Evolutionary conservation across 441 rosid species (phyloP).

Genomic region (Bruguiera hainesii): DNA sequence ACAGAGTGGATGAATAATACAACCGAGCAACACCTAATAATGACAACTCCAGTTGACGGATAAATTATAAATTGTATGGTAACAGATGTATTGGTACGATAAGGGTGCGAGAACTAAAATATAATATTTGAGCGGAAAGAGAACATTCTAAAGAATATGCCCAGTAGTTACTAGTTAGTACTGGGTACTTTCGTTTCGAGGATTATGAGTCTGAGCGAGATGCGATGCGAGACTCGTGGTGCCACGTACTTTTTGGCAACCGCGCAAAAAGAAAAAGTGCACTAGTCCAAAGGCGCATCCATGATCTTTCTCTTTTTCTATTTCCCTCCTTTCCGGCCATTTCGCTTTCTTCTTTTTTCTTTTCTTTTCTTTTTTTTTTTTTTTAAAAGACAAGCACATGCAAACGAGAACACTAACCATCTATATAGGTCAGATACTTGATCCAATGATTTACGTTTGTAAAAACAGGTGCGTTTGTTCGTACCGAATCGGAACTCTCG

Average conservation of each 20-base stretch:
- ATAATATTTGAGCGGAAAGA: background rate
- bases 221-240: constrained; percentile 33
- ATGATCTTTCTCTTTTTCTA: background rate
- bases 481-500: too few relatives aligned
- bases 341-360: background rate
- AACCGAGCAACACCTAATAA: too few relatives aligned
- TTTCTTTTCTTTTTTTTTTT: background rate
- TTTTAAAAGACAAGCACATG: too few relatives aligned
- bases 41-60: too few relatives aligned
- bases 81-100: background rate
- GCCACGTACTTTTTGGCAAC: constrained; percentile 39
- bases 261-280: background rate
- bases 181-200: background rate
- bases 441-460: too few relatives aligned
- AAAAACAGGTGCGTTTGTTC: too few relatives aligned
- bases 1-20: too few relatives aligned
- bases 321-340: too few relatives aligned
- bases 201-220: background rate
- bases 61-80: background rate
- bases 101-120: background rate
- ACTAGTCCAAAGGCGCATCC: too few relatives aligned
- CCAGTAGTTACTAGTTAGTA: background rate
- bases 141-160: constrained; percentile 84
- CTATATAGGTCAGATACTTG: background rate
- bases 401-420: background rate